phyloP scores from a whole-genome alignment of 106 monocot species.

The Triglochin maritima region DNA sequence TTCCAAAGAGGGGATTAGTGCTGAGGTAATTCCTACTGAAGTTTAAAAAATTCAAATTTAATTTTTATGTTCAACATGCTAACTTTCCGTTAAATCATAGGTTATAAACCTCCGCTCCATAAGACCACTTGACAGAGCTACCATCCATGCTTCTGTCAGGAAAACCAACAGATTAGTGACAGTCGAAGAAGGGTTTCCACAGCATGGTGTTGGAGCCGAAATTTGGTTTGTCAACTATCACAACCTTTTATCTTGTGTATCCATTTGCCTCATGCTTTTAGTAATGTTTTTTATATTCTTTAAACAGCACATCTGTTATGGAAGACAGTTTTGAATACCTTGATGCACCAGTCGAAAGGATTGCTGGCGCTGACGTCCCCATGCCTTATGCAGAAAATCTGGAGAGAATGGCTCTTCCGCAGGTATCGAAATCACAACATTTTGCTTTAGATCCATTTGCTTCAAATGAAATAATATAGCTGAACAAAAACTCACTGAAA shows the following conservation, averaged over 20 bases:
- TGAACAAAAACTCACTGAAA: too few relatives aligned
- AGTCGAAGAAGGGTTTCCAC: conserved; percentile 95
- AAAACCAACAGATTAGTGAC: conserved; percentile 91
- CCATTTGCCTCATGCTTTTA: background rate
- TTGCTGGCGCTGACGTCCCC: conserved; percentile 90
- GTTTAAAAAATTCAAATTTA: background rate
- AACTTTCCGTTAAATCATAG: conserved; percentile 8
- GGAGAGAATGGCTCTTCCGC: conserved; percentile 89
- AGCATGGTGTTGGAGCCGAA: conserved; percentile 84
- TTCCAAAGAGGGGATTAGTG: conserved; percentile 23
- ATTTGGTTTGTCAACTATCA: conserved; percentile 40
- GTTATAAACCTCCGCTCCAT: conserved; percentile 92
- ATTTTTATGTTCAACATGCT: background rate
- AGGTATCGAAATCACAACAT: conserved; percentile 27
- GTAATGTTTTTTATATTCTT: background rate
- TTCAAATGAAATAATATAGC: background rate
- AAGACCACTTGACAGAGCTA: conserved; percentile 70
- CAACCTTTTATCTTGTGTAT: background rate
- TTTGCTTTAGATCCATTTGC: background rate
- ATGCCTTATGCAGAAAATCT: conserved; percentile 92
- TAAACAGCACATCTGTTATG: conserved; percentile 49
- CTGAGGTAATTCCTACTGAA: conserved; percentile 10
- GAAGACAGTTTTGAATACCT: conserved; percentile 94
- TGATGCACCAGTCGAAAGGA: conserved; percentile 92
- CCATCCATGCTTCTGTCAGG: conserved; percentile 78